Conservation (phyloP, 1,284 basidiomycete species). For the Cryptococcus sp. region DNA sequence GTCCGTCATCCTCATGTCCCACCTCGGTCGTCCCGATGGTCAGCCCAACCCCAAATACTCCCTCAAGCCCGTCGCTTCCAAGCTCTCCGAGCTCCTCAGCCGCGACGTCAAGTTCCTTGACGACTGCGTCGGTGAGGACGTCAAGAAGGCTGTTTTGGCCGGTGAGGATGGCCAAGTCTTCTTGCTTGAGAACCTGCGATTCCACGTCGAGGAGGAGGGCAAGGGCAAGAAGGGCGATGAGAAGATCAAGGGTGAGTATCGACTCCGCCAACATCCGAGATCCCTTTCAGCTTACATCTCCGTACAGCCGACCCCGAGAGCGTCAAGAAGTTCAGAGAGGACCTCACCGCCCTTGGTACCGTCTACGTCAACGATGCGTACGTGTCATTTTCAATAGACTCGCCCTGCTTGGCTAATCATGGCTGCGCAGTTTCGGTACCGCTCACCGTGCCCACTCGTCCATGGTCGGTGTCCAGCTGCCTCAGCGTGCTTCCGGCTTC, state of each 20-base stretch:
- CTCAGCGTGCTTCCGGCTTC: slow-evolving; percentile 92
- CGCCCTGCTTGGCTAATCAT: neutral
- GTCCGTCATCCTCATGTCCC: slow-evolving; percentile 91
- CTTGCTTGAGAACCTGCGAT: slow-evolving; percentile 95
- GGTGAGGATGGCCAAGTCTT: slow-evolving; percentile 78
- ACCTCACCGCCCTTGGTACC: slow-evolving; percentile 88
- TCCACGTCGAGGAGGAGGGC: slow-evolving; percentile 98
- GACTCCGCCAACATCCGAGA: no score
- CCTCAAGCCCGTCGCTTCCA: slow-evolving; percentile 75
- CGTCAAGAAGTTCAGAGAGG: slow-evolving; percentile 81
- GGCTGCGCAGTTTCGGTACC: slow-evolving; percentile 70
- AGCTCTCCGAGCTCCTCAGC: slow-evolving; percentile 69
- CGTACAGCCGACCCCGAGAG: slow-evolving; percentile 69
- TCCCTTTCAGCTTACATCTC: no score
- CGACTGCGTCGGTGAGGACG: slow-evolving; percentile 83
- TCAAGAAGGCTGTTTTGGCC: slow-evolving; percentile 72
- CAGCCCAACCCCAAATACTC: slow-evolving; percentile 87
- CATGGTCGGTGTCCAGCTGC: slow-evolving; percentile 94
- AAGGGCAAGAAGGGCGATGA: slow-evolving; percentile 85
- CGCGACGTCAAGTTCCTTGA: slow-evolving; percentile 77
- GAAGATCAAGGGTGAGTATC: slow-evolving; percentile 69
- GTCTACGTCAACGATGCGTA: slow-evolving; percentile 96
- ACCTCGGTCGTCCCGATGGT: slow-evolving; percentile 96
- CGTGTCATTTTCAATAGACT: slow-evolving; percentile 11
- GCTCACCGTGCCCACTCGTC: slow-evolving; percentile 98